Evolutionary conservation across 176 grass and related monocot genomes (phyloP).

Genomic region (Phoenix dactylifera): DNA sequence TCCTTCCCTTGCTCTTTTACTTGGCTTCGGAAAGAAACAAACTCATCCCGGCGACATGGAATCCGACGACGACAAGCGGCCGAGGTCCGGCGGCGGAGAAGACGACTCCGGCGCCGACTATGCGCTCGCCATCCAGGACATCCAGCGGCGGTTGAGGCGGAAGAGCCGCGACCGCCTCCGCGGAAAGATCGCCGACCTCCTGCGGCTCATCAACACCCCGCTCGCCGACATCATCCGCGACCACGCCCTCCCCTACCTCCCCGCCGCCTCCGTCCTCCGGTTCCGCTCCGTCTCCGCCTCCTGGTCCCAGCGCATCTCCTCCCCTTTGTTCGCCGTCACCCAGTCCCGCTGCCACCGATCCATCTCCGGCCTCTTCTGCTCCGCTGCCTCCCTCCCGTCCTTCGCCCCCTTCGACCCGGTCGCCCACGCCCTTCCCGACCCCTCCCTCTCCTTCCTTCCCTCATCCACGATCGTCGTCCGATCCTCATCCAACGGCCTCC

Average conservation of each 20-base stretch:
- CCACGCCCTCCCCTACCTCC: constrained; percentile 33
- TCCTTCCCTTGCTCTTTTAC: too few species aligned
- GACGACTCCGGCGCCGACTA: too few species aligned
- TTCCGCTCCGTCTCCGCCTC: constrained; percentile 3
- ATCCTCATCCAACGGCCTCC: constrained; percentile 34
- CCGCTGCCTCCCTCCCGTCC: constrained; percentile 18
- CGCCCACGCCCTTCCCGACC: constrained; percentile 33
- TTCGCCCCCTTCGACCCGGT: constrained; percentile 1
- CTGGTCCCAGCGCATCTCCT: constrained; percentile 23
- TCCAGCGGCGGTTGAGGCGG: too few species aligned
- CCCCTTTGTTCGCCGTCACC: constrained; percentile 26
- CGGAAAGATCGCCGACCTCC: neutral
- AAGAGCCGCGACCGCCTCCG: neutral
- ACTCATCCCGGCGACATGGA: too few species aligned
- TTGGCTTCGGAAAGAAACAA: too few species aligned
- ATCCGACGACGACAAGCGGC: too few species aligned
- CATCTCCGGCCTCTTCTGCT: constrained; percentile 41
- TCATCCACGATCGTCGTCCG: constrained; percentile 11
- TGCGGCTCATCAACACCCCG: constrained; percentile 5
- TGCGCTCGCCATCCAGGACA: too few species aligned
- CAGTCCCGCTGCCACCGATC: neutral
- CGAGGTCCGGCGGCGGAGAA: too few species aligned
- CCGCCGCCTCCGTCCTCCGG: constrained; percentile 7
- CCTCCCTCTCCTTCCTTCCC: constrained; percentile 30
- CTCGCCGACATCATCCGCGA: constrained; percentile 34